These are phyloP conservation scores for Raphanus hybrid DNA, from an alignment of 441 rosid species.

Conservation along the genomic window DNA sequence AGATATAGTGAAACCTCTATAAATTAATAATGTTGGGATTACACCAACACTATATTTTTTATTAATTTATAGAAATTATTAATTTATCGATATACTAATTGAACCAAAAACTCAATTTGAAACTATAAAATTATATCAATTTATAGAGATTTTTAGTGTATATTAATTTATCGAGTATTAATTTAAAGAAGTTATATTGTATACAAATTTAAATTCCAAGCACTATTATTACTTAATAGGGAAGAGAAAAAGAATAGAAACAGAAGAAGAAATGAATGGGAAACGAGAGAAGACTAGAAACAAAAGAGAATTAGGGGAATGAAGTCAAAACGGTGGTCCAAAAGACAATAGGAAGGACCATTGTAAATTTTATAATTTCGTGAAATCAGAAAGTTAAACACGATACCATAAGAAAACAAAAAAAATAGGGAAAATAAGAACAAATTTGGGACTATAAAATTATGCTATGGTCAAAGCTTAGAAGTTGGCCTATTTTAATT, in stretches of 20 bases:
- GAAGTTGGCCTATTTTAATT: conserved; percentile 54
- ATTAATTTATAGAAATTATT: no score
- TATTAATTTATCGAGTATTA: no score
- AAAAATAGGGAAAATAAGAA: conserved; percentile 28
- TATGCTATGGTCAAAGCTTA: conserved; percentile 71
- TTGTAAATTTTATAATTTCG: conserved; percentile 51
- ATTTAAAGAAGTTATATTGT: not conserved
- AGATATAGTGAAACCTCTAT: no score
- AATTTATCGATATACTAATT: no score
- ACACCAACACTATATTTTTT: no score
- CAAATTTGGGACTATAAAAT: not conserved
- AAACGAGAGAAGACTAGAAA: conserved; percentile 21
- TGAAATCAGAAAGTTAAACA: conserved; percentile 36
- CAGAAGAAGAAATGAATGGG: conserved; percentile 18
- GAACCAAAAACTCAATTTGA: no score
- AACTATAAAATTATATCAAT: no score
- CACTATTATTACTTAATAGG: conserved; percentile 2
- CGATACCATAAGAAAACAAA: conserved; percentile 30
- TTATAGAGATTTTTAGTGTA: no score
- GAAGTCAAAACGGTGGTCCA: conserved; percentile 47
- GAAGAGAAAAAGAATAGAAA: not conserved
- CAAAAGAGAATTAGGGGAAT: conserved; percentile 10
- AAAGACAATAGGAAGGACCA: conserved; percentile 43
- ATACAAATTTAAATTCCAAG: not conserved
- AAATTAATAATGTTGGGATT: no score